These are phyloP conservation scores for Fusarium sp. DNA, from an alignment of 2,329 filamentous ascomycete genomes.

Conservation along the genomic window DNA sequence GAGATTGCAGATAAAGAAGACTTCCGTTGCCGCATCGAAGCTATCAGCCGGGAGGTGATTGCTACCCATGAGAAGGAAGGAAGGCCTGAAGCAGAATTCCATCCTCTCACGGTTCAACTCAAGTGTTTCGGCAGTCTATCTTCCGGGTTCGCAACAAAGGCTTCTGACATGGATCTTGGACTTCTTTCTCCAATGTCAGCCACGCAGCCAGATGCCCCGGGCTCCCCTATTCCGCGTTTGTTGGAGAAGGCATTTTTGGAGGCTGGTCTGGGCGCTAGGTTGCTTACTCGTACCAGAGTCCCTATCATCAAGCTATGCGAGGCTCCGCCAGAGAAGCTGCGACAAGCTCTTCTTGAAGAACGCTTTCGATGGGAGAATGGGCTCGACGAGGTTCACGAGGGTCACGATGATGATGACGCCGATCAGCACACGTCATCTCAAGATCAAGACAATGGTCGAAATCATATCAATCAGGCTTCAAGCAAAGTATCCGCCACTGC, in stretches of 20 bases:
- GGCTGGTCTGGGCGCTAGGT: slow-evolving; percentile 77
- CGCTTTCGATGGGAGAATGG: slow-evolving; percentile 78
- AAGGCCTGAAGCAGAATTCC: slow-evolving; percentile 59
- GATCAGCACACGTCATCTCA: slow-evolving; percentile 42
- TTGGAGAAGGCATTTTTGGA: slow-evolving; percentile 81
- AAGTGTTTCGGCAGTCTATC: slow-evolving; percentile 85
- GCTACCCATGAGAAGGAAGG: slow-evolving; percentile 60
- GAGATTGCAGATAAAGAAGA: slow-evolving; percentile 78
- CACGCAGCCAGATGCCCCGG: slow-evolving; percentile 63
- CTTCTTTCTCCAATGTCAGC: slow-evolving; percentile 74
- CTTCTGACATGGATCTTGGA: slow-evolving; percentile 91
- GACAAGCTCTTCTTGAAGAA: slow-evolving; percentile 70
- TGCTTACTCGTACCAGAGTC: slow-evolving; percentile 82
- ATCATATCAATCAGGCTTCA: slow-evolving; percentile 7
- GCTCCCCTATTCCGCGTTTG: slow-evolving; percentile 75
- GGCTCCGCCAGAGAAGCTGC: slow-evolving; percentile 71
- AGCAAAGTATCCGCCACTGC: slow-evolving; percentile 6
- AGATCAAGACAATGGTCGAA: slow-evolving; percentile 43
- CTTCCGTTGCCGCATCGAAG: slow-evolving; percentile 74
- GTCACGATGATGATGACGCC: slow-evolving; percentile 53
- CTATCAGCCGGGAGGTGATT: slow-evolving; percentile 71
- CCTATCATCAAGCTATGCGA: slow-evolving; percentile 91
- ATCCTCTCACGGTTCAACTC: slow-evolving; percentile 70
- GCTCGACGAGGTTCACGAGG: slow-evolving; percentile 54
- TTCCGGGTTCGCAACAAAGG: slow-evolving; percentile 86